Evolutionary conservation across 2,329 filamentous ascomycete genomes (phyloP).

Genomic region (Diaporthe sp.): DNA sequence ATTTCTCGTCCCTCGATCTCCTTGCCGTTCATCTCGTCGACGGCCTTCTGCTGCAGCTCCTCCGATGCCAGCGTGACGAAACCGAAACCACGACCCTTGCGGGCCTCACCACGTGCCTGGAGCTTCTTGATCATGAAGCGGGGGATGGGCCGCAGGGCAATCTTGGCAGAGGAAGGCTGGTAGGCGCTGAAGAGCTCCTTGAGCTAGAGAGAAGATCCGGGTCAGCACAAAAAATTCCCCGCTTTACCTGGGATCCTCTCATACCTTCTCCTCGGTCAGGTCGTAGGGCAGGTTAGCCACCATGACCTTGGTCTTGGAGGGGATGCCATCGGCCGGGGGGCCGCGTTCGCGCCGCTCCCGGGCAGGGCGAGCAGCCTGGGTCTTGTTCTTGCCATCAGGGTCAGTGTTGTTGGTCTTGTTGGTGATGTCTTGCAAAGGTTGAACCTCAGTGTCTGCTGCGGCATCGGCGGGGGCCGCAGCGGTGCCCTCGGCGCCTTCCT

Average conservation of each 20-base stretch:
- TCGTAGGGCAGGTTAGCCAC: constrained; percentile 99
- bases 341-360: constrained; percentile 85
- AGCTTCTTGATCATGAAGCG: constrained; percentile 99
- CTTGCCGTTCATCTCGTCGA: constrained; percentile 99
- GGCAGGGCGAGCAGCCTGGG: constrained; percentile 65
- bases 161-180: constrained; percentile 95
- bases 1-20: constrained; percentile 99
- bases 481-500: constrained; percentile 63
- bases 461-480: constrained; percentile 62
- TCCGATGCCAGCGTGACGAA: constrained; percentile 97
- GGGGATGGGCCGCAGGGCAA: constrained; percentile 96
- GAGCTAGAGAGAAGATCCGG: constrained; percentile 71
- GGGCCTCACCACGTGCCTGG: constrained; percentile 95
- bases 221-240: constrained; percentile 21
- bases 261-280: constrained; percentile 95
- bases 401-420: constrained; percentile 68
- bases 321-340: constrained; percentile 95
- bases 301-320: constrained; percentile 99
- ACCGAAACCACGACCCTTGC: constrained; percentile 99
- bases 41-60: constrained; percentile 97
- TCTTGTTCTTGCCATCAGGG: constrained; percentile 71
- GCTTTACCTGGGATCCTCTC: constrained; percentile 46
- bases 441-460: constrained; percentile 65
- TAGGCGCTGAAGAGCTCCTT: constrained; percentile 97
- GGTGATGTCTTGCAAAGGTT: constrained; percentile 74